Evolutionary conservation across 352 stramenopile species (phyloP).

Genomic region (Peronospora destructor): DNA sequence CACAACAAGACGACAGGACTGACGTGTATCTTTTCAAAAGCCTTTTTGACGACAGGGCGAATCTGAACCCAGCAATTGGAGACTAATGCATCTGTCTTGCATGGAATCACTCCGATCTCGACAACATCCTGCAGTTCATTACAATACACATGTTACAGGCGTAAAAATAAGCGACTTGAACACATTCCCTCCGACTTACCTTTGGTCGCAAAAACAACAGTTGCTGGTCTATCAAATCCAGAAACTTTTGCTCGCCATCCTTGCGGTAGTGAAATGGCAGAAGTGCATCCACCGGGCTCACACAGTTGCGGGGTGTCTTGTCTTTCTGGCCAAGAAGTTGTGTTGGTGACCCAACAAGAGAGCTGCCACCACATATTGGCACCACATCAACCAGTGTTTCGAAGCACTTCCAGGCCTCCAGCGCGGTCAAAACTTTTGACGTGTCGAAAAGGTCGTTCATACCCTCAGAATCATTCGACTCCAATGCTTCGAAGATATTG

Average conservation of each 20-base stretch:
- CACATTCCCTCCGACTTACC: constrained; percentile 17
- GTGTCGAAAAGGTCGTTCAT: constrained; percentile 4
- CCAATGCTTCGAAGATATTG: neutral
- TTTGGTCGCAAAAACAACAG: constrained; percentile 62
- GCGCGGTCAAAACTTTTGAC: constrained; percentile 33
- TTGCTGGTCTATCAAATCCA: constrained; percentile 49
- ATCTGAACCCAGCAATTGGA: constrained; percentile 62
- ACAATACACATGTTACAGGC: neutral
- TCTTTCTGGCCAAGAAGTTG: constrained; percentile 36
- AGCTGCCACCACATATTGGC: constrained; percentile 17
- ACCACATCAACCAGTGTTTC: constrained; percentile 40
- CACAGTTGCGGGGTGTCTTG: constrained; percentile 40
- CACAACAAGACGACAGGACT: neutral
- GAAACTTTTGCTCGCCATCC: constrained; percentile 56
- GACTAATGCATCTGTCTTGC: constrained; percentile 39
- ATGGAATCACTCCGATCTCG: constrained; percentile 67
- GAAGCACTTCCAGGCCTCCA: constrained; percentile 66
- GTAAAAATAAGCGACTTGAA: neutral
- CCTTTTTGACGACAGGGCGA: constrained; percentile 46
- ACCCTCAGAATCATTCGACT: neutral
- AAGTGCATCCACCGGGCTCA: constrained; percentile 45
- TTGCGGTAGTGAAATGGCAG: constrained; percentile 51
- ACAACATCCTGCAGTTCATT: constrained; percentile 38
- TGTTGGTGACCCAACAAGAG: constrained; percentile 35
- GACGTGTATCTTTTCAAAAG: constrained; percentile 64